Conservation (phyloP, 768 basidiomycete species). For the Amanita pallidorosea region DNA sequence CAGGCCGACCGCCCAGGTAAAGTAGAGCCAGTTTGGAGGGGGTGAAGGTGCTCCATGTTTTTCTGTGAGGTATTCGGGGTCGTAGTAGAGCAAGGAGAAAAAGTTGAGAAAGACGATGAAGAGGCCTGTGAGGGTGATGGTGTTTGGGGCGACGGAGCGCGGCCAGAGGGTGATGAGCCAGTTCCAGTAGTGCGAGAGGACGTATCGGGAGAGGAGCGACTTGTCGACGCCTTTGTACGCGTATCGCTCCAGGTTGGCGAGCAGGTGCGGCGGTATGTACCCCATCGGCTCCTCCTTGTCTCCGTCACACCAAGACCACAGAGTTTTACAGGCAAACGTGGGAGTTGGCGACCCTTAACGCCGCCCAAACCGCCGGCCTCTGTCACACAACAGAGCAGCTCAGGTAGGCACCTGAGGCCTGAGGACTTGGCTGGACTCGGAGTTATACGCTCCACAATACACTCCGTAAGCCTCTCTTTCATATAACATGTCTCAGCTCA, state of each 20-base stretch:
- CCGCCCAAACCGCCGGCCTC: neutral
- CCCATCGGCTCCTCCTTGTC: neutral
- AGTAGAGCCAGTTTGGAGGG: conserved; percentile 83
- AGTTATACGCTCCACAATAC: neutral
- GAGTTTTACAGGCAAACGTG: neutral
- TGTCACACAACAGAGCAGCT: neutral
- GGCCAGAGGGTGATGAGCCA: conserved; percentile 91
- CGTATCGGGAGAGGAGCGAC: conserved; percentile 64
- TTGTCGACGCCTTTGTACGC: conserved; percentile 32
- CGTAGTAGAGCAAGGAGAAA: conserved; percentile 70
- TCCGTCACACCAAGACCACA: neutral
- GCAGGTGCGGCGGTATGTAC: conserved; percentile 19
- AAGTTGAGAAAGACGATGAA: conserved; percentile 78
- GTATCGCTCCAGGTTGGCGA: conserved; percentile 55
- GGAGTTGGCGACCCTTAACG: neutral
- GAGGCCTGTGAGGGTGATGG: conserved; percentile 83
- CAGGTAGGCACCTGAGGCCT: neutral
- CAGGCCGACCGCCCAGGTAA: conserved; percentile 84
- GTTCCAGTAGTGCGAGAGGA: conserved; percentile 82
- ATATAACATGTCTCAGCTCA: neutral
- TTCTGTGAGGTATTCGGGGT: conserved; percentile 65
- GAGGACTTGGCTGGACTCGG: neutral
- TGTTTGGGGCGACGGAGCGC: conserved; percentile 76
- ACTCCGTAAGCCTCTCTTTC: neutral
- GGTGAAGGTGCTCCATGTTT: conserved; percentile 43